Percentiles rank a stretch among this genome's conserved stretches.
Evolutionary conservation across 139 green algal genomes (phyloP).

Genomic region (Tetradesmus lagerheimii): DNA sequence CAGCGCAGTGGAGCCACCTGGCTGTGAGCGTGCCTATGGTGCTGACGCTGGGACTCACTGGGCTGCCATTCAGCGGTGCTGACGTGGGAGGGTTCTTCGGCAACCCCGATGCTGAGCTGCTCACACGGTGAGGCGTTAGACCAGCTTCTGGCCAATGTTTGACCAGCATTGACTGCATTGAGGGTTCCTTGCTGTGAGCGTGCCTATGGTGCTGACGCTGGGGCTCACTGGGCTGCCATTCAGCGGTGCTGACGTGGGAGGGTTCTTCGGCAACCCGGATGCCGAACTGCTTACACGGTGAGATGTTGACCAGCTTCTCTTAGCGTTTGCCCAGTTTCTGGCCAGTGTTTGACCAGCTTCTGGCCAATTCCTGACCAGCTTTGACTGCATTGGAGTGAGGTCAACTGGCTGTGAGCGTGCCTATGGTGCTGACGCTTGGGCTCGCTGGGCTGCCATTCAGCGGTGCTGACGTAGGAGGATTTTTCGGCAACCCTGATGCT

Average conservation of each 20-base stretch:
- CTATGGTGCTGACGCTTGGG: slow-evolving; percentile 94
- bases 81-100: slow-evolving; percentile 99
- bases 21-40: slow-evolving; percentile 95
- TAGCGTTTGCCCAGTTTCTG: too few relatives aligned
- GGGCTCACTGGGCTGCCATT: slow-evolving; percentile 91
- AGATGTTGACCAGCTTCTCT: too few relatives aligned
- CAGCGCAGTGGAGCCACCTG: slow-evolving; percentile 90
- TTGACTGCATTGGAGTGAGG: slow-evolving; percentile 87
- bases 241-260: slow-evolving; percentile 95
- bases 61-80: slow-evolving; percentile 92
- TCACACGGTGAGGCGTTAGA: slow-evolving; percentile 91
- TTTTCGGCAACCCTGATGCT: slow-evolving; percentile 97
- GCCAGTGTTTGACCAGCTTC: too few relatives aligned
- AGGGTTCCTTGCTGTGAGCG: slow-evolving; percentile 81
- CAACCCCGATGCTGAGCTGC: slow-evolving; percentile 95
- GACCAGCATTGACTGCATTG: too few relatives aligned
- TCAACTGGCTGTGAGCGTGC: slow-evolving; percentile 88
- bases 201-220: slow-evolving; percentile 97
- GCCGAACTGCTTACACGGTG: too few relatives aligned
- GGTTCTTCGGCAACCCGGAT: too few relatives aligned
- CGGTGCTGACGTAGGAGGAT: slow-evolving; percentile 98
- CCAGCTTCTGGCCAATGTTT: too few relatives aligned
- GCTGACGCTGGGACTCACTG: slow-evolving; percentile 87
- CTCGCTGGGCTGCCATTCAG: slow-evolving; percentile 91
- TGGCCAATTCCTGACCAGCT: too few relatives aligned